A percentile compares a stretch with the other conserved stretches of the same genome.
Evolutionary conservation across 768 basidiomycete species (phyloP).

Genomic region (Suillus spraguei): DNA sequence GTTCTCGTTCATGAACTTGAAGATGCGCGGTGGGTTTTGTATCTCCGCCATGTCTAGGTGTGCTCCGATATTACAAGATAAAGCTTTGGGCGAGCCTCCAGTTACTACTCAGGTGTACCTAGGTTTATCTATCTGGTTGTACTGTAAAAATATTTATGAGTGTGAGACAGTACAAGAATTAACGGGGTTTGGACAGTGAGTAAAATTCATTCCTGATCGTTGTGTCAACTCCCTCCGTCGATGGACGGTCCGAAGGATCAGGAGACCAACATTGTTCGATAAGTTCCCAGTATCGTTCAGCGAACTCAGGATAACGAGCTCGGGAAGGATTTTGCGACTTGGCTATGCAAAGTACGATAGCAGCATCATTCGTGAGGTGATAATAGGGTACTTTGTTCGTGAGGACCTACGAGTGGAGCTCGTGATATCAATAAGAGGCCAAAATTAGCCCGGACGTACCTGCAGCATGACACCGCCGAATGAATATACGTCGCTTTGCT

Average conservation of each 20-base stretch:
- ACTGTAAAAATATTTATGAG: background rate
- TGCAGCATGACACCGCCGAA: constrained; percentile 39
- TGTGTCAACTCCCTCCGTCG: background rate
- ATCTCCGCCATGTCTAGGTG: no score
- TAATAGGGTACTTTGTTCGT: constrained; percentile 25
- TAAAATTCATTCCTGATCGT: background rate
- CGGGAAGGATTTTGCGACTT: constrained; percentile 19
- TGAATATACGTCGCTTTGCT: constrained; percentile 44
- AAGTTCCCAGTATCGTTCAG: constrained; percentile 26
- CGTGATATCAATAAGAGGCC: background rate
- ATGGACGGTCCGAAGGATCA: constrained; percentile 11
- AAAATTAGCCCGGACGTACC: constrained; percentile 21
- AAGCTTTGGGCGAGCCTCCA: no score
- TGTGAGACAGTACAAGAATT: background rate
- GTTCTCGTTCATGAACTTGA: no score
- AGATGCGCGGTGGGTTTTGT: no score
- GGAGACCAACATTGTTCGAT: constrained; percentile 32
- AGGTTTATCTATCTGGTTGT: background rate
- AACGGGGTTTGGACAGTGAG: background rate
- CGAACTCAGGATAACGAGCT: constrained; percentile 9
- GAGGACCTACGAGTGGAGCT: background rate
- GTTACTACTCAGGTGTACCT: background rate
- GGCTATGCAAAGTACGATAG: constrained; percentile 18
- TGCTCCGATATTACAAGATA: no score
- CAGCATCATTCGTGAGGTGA: constrained; percentile 19